These are phyloP conservation scores for Cylindrodendrum hubeiense DNA, from an alignment of 2,329 filamentous ascomycete species.

Conservation along the genomic window DNA sequence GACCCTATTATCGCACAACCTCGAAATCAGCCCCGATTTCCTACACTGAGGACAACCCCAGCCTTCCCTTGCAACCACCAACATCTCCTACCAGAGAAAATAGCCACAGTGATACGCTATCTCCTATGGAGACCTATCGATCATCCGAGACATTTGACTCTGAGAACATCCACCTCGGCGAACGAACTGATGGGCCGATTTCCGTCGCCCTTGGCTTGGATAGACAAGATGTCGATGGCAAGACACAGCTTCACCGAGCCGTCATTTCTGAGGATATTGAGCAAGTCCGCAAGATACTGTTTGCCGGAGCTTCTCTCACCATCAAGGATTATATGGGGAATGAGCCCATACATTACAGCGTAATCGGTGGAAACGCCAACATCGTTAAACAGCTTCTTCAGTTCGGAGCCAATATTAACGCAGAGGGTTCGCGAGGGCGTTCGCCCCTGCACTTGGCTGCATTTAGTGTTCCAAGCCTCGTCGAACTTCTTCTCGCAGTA, in stretches of 20 bases:
- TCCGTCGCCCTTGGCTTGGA: neutral
- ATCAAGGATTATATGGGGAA: neutral
- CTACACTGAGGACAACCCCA: too few species aligned
- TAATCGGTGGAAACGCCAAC: neutral
- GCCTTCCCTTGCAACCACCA: too few species aligned
- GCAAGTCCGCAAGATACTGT: neutral
- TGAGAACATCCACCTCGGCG: too few species aligned
- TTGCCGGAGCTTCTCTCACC: neutral
- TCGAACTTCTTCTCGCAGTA: neutral
- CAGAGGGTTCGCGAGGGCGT: neutral
- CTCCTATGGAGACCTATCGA: too few species aligned
- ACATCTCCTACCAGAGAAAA: too few species aligned
- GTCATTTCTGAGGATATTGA: neutral
- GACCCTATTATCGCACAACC: too few species aligned
- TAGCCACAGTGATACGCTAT: too few species aligned
- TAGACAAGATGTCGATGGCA: neutral
- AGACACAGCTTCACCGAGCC: neutral
- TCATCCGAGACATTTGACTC: too few species aligned
- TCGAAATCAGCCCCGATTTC: too few species aligned
- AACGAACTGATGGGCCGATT: neutral
- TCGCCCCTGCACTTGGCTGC: conserved; percentile 4
- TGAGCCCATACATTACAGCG: neutral
- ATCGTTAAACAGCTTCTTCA: neutral
- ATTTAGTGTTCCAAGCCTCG: neutral
- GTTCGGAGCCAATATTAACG: neutral